phyloP scores from a whole-genome alignment of 1,139 yeast genomes.

The Torulaspora pretoriensis region DNA sequence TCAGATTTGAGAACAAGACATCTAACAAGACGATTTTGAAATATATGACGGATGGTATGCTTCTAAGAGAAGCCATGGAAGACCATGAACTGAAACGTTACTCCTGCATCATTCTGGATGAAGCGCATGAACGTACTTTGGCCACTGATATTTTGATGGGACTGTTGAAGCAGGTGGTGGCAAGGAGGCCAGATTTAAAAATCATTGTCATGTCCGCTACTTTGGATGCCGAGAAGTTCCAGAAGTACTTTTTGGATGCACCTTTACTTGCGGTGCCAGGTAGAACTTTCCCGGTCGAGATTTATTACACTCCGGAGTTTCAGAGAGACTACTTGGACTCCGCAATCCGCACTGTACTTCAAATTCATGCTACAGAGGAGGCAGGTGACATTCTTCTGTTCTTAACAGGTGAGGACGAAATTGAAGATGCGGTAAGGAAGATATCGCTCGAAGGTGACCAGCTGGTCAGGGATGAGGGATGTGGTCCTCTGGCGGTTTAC shows the following conservation, averaged over 20 bases:
- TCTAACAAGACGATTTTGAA: constrained; percentile 75
- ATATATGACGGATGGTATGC: constrained; percentile 99
- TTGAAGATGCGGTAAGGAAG: constrained; percentile 93
- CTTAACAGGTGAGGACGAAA: constrained; percentile 96
- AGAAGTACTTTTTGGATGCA: constrained; percentile 80
- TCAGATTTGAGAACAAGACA: constrained; percentile 90
- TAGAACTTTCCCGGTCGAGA: constrained; percentile 95
- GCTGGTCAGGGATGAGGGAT: constrained; percentile 76
- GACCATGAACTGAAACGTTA: constrained; percentile 79
- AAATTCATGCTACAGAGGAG: constrained; percentile 94
- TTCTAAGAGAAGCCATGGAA: constrained; percentile 94
- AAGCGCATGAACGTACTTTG: constrained; percentile 96
- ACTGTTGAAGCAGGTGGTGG: constrained; percentile 72
- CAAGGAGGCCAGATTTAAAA: constrained; percentile 81
- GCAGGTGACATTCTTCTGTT: constrained; percentile 88
- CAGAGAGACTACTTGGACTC: constrained; percentile 94
- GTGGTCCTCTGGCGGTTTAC: constrained; percentile 85
- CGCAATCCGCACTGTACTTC: constrained; percentile 89
- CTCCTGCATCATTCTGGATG: constrained; percentile 90
- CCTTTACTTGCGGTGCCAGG: constrained; percentile 97
- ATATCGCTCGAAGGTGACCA: constrained; percentile 85
- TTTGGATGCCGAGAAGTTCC: constrained; percentile 94
- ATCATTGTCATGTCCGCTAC: constrained; percentile 97
- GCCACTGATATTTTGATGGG: constrained; percentile 98
- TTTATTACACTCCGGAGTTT: constrained; percentile 93